Percentiles rank a stretch among this genome's conserved stretches.
Evolutionary conservation across 495 filamentous ascomycete species (phyloP).

Genomic region (Neurospora sp.): DNA sequence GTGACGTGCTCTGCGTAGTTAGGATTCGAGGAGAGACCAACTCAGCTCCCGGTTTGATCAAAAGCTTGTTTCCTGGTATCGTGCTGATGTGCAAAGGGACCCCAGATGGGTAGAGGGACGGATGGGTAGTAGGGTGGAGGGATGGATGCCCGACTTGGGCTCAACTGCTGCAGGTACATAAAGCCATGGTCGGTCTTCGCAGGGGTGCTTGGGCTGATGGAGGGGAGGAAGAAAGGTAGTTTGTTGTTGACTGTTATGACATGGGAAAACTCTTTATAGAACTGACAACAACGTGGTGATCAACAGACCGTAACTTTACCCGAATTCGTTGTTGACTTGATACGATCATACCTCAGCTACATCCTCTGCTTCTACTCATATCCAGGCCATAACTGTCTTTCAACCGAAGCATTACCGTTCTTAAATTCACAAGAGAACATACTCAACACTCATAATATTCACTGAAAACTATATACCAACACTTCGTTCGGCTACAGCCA

Average conservation of each 20-base stretch:
- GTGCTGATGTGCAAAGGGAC: background rate
- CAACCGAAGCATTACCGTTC: background rate
- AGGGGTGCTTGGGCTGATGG: background rate
- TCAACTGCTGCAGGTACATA: background rate
- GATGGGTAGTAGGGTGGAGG: too few species aligned
- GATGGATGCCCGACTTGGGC: background rate
- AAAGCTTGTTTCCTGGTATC: background rate
- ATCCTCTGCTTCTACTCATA: background rate
- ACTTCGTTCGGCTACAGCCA: background rate
- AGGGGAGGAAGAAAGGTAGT: background rate
- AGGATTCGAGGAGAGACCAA: too few species aligned
- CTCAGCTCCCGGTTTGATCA: background rate
- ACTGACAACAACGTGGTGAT: background rate
- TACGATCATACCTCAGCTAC: background rate
- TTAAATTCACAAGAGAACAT: background rate
- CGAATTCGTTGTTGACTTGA: background rate
- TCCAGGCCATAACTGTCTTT: background rate
- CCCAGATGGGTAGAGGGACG: background rate
- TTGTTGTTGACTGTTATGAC: background rate
- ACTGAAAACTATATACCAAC: background rate
- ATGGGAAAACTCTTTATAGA: background rate
- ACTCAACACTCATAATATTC: too few species aligned
- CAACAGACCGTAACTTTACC: background rate
- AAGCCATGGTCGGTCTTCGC: background rate
- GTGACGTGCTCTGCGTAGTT: too few species aligned